Conservation (phyloP, 139 green algal genomes). For the Tetradesmus lagerheimii region DNA sequence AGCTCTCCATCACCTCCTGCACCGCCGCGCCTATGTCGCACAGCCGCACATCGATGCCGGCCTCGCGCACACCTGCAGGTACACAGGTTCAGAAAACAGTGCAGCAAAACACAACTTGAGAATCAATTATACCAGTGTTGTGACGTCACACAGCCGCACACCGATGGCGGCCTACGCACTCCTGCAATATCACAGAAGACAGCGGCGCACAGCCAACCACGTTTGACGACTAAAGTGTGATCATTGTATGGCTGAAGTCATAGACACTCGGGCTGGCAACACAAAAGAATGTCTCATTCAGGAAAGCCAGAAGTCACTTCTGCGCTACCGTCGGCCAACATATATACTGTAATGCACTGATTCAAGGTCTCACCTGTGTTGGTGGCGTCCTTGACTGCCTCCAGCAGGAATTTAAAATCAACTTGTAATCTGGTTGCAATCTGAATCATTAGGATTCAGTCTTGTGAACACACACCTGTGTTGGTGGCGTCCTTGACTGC, state of each 20-base stretch:
- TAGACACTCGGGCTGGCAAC: no score
- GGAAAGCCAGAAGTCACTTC: no score
- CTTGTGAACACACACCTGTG: constrained; percentile 51
- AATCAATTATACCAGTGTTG: no score
- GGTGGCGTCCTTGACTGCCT: constrained; percentile 95
- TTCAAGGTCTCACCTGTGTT: constrained; percentile 69
- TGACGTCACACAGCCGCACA: no score
- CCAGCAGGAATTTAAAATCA: constrained; percentile 95
- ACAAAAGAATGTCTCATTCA: no score
- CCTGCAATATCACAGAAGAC: no score
- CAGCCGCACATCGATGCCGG: constrained; percentile 97
- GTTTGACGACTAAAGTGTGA: no score
- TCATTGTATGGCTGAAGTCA: no score
- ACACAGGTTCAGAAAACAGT: background rate
- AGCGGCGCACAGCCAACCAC: no score
- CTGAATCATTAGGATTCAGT: constrained; percentile 60
- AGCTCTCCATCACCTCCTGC: constrained; percentile 95
- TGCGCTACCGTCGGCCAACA: no score
- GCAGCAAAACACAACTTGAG: constrained; percentile 38
- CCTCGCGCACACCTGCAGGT: constrained; percentile 73
- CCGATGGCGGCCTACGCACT: background rate
- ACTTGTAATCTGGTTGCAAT: no score
- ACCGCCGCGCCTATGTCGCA: constrained; percentile 96
- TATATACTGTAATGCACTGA: no score
- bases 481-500: constrained; percentile 95